Evolutionary conservation across 2,329 filamentous ascomycete genomes (phyloP).

Genomic region (Exophiala sideris): DNA sequence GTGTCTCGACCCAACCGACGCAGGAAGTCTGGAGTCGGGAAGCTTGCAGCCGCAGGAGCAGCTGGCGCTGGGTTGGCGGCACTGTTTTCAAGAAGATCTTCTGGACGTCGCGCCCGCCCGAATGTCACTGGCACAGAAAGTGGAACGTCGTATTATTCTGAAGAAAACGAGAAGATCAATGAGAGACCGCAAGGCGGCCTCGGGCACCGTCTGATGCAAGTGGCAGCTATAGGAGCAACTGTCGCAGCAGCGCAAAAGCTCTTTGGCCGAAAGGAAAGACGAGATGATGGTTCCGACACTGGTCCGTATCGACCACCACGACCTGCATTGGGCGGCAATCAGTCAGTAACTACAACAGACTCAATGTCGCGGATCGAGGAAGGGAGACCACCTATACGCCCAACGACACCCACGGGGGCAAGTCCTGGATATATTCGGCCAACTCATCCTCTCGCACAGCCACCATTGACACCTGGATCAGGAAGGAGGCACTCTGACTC

Average conservation of each 20-base stretch:
- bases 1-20: slow-evolving; percentile 42
- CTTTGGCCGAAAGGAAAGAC: slow-evolving; percentile 54
- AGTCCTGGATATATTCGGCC: slow-evolving; percentile 31
- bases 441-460: slow-evolving; percentile 31
- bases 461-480: slow-evolving; percentile 31
- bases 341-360: slow-evolving; percentile 44
- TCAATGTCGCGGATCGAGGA: slow-evolving; percentile 49
- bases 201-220: slow-evolving; percentile 58
- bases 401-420: slow-evolving; percentile 35
- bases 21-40: slow-evolving; percentile 42
- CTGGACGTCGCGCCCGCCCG: slow-evolving; percentile 40
- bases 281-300: slow-evolving; percentile 51
- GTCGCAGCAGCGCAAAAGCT: slow-evolving; percentile 60
- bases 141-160: slow-evolving; percentile 53
- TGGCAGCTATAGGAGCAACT: slow-evolving; percentile 61
- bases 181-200: slow-evolving; percentile 56
- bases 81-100: slow-evolving; percentile 38
- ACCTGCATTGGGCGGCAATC: slow-evolving; percentile 48
- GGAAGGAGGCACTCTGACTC: slow-evolving; percentile 24
- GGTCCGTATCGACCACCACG: slow-evolving; percentile 52
- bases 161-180: slow-evolving; percentile 59
- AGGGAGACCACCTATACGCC: slow-evolving; percentile 51
- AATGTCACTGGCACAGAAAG: slow-evolving; percentile 42
- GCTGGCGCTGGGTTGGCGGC: slow-evolving; percentile 58
- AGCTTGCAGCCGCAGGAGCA: slow-evolving; percentile 54